Evolutionary conservation across 148 eudicot species (phyloP).

Genomic region (Salicornia ramosissima): DNA sequence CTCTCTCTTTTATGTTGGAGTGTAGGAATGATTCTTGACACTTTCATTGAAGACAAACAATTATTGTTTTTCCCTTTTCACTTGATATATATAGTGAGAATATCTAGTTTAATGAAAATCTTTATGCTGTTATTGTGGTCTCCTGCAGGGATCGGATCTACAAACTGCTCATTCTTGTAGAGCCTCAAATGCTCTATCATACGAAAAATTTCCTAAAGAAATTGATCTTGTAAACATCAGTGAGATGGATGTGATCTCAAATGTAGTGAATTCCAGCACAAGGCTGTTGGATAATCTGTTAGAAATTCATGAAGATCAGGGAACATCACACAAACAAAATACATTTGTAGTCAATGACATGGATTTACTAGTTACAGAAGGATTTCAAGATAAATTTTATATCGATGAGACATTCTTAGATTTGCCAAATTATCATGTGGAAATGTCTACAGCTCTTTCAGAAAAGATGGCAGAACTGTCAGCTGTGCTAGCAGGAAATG

Average conservation of each 20-base stretch:
- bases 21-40: background rate
- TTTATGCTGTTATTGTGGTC: background rate
- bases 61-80: background rate
- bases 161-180: constrained; percentile 11
- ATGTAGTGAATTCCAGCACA: constrained; percentile 10
- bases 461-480: constrained; percentile 22
- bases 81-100: background rate
- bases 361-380: constrained; percentile 14
- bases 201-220: constrained; percentile 8
- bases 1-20: background rate
- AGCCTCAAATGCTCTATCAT: constrained; percentile 6
- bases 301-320: constrained; percentile 22
- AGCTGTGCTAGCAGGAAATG: constrained; percentile 21
- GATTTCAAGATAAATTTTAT: constrained; percentile 12
- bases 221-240: constrained; percentile 13
- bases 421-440: constrained; percentile 15
- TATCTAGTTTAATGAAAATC: constrained; percentile 13
- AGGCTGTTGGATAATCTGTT: constrained; percentile 22
- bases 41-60: background rate
- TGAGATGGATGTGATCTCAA: constrained; percentile 16
- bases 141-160: constrained; percentile 30
- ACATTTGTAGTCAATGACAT: constrained; percentile 10
- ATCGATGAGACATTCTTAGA: constrained; percentile 13
- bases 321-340: constrained; percentile 17
- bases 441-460: constrained; percentile 13